A percentile compares a stretch with the other conserved stretches of the same genome.
Evolutionary conservation across 371 early-diverging fungal genomes (phyloP).

Genomic region (Coemansia sp.): DNA sequence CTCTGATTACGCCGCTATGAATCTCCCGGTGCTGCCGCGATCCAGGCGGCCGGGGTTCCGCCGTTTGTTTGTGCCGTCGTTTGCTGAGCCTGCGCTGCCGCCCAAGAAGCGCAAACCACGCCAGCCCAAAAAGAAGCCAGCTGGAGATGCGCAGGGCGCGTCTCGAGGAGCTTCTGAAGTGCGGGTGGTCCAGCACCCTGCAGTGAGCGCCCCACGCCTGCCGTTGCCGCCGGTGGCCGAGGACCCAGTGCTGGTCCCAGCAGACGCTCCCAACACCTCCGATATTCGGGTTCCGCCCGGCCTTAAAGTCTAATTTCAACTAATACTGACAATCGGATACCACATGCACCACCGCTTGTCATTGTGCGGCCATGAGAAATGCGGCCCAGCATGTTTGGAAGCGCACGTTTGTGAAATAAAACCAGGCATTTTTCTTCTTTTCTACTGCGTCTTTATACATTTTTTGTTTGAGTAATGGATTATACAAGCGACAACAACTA

Average conservation of each 20-base stretch:
- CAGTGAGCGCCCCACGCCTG: neutral
- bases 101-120: slow-evolving; percentile 44
- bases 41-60: slow-evolving; percentile 19
- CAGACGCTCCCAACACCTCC: neutral
- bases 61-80: slow-evolving; percentile 29
- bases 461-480: neutral
- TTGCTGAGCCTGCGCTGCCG: slow-evolving; percentile 13
- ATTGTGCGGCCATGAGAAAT: neutral
- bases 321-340: slow-evolving; percentile 4
- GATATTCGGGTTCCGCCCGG: neutral
- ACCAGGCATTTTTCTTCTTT: neutral
- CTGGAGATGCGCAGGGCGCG: neutral
- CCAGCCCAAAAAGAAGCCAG: slow-evolving; percentile 32
- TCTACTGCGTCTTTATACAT: neutral
- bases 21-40: slow-evolving; percentile 39
- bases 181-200: neutral
- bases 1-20: slow-evolving; percentile 38
- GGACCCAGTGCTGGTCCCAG: neutral
- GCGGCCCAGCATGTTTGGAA: too few species aligned
- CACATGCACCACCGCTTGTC: neutral
- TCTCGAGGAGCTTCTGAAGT: neutral
- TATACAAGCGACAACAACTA: slow-evolving; percentile 1
- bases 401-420: neutral
- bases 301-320: neutral
- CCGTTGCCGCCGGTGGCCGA: neutral